Percentiles rank a stretch among this genome's conserved stretches.
These are phyloP conservation scores for Arachis hypogaea DNA, from an alignment of 306 rosid species.

Conservation along the genomic window DNA sequence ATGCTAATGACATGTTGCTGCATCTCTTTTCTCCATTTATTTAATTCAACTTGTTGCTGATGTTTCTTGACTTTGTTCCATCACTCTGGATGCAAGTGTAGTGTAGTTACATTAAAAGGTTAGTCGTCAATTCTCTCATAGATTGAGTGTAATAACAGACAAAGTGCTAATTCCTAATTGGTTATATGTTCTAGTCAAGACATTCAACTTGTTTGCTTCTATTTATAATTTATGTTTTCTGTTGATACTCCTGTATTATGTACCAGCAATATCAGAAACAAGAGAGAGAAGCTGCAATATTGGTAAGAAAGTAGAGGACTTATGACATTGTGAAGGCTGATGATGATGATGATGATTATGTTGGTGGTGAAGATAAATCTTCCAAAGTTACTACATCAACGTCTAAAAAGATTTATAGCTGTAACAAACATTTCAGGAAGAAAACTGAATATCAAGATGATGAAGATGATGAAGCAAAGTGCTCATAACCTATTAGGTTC, in stretches of 20 bases:
- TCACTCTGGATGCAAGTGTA: slow-evolving; percentile 7
- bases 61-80: not conserved
- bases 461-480: slow-evolving; percentile 72
- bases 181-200: not conserved
- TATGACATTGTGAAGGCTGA: slow-evolving; percentile 68
- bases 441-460: slow-evolving; percentile 65
- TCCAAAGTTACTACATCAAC: slow-evolving; percentile 43
- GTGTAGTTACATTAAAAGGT: not conserved
- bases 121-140: not conserved
- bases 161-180: not conserved
- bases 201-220: not conserved
- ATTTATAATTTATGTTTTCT: not conserved
- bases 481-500: slow-evolving; percentile 40
- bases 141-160: not conserved
- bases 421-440: slow-evolving; percentile 73
- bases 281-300: slow-evolving; percentile 83
- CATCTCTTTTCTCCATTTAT: not conserved
- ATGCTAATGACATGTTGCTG: slow-evolving; percentile 1
- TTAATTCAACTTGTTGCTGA: slow-evolving; percentile 8
- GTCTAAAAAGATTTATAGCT: slow-evolving; percentile 45
- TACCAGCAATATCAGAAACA: slow-evolving; percentile 78
- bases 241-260: slow-evolving; percentile 32
- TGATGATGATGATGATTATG: slow-evolving; percentile 42
- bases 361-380: slow-evolving; percentile 44
- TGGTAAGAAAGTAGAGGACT: slow-evolving; percentile 74